Evolutionary conservation across 164 flowering plant species (phyloP).

Genomic region (Umbellularia californica): DNA sequence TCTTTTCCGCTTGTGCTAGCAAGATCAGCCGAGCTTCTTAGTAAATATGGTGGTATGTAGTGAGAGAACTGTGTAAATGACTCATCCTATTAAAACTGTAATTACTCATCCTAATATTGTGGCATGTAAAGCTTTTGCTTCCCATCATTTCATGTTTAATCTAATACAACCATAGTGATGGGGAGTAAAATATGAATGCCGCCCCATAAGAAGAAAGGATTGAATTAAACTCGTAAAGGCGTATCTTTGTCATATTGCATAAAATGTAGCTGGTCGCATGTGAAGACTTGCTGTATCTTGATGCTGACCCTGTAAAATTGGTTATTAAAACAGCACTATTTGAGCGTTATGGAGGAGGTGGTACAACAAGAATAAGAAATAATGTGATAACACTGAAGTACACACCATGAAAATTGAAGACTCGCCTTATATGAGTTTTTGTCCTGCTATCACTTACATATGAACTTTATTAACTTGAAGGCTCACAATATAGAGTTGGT

Average conservation of each 20-base stretch:
- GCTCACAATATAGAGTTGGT: background rate
- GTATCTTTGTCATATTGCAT: no score
- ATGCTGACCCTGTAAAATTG: background rate
- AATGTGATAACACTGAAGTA: no score
- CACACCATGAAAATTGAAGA: background rate
- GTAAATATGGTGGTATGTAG: background rate
- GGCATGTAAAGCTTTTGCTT: background rate
- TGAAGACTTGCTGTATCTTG: background rate
- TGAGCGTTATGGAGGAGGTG: background rate
- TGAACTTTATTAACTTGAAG: background rate
- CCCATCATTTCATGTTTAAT: background rate
- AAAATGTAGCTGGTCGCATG: background rate
- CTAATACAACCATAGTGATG: background rate
- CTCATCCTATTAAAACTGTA: background rate
- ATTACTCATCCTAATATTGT: background rate
- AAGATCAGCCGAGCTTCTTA: background rate
- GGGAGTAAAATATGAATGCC: background rate
- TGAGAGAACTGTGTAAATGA: background rate
- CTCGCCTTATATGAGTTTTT: no score
- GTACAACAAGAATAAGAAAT: no score
- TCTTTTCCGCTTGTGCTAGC: background rate
- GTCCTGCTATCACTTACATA: no score
- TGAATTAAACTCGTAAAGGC: no score
- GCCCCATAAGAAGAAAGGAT: background rate
- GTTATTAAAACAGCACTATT: background rate